Evolutionary conservation across 2,329 filamentous ascomycete genomes (phyloP).

Genomic region (Aureobasidium musti): DNA sequence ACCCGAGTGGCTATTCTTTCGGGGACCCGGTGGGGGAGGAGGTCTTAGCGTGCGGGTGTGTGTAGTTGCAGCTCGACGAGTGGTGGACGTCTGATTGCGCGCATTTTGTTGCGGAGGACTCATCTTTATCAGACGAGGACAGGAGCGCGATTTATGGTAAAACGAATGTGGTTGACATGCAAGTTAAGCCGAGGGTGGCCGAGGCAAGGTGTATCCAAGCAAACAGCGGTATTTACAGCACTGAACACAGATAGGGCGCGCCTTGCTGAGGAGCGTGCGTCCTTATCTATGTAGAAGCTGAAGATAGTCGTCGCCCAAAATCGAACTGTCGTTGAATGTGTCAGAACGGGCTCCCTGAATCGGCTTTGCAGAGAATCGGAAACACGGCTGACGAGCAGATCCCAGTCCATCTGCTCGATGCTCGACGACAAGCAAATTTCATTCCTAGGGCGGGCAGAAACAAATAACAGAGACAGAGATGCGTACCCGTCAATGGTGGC

Average conservation of each 20-base stretch:
- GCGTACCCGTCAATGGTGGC: constrained; percentile 25
- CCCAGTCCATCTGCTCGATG: background rate
- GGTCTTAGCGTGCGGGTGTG: constrained; percentile 5
- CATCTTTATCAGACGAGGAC: constrained; percentile 16
- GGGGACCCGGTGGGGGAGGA: background rate
- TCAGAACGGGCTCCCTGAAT: constrained; percentile 22
- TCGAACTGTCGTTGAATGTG: constrained; percentile 7
- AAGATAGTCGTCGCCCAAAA: background rate
- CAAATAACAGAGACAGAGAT: background rate
- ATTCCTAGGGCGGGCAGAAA: constrained; percentile 5
- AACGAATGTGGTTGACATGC: constrained; percentile 20
- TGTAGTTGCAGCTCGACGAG: constrained; percentile 14
- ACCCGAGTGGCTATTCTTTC: constrained; percentile 21
- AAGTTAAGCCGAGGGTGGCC: constrained; percentile 4
- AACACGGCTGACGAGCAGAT: constrained; percentile 17
- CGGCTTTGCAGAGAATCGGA: constrained; percentile 17
- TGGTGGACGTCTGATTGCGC: constrained; percentile 8
- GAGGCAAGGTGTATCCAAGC: constrained; percentile 3
- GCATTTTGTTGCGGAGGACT: constrained; percentile 26
- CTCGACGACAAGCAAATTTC: constrained; percentile 1
- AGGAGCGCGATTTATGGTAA: constrained; percentile 16
- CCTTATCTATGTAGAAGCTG: constrained; percentile 21
- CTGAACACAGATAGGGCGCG: constrained; percentile 22
- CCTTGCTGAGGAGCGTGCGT: constrained; percentile 11
- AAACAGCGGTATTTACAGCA: constrained; percentile 15